Base-by-base conservation (phyloP, 2,329 filamentous ascomycete species). In the Biscogniauxia mediterranea region DNA sequence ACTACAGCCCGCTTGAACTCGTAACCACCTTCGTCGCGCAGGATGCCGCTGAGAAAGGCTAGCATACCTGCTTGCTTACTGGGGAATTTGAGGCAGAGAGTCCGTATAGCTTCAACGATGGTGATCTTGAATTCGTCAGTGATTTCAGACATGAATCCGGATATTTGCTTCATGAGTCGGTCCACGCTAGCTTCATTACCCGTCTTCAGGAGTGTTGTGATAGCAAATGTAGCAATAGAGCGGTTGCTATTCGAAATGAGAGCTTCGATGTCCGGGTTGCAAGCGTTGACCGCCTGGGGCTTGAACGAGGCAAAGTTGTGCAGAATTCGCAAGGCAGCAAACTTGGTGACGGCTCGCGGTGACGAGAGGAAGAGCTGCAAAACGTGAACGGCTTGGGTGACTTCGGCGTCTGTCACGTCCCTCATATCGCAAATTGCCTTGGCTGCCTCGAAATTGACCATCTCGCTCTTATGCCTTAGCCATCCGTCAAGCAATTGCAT, bases 111-210 rank as follows among this genome's bases (percentile, higher is more conserved):
- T 77, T 99, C 95, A 52, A 99, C 94, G 71, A 99, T 97, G n/a
- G 95, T 99, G 69, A 99, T 97, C 83, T 98, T 99, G 84, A 99
- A 99, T 77, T 99, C 95, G 74, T 99, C 95, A 6, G 94, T 97
- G 68, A 98, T 98, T 78, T 98, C 95, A 4, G 93, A 92, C 95
- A 99, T 98, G 81, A 99, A 97, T 49, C 91, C 90, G 23, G 92
- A 93, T 65, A 99, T 98, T 77, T 98, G 93, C 84, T 97, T 97
- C 93, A 99, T 97, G 68, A 99, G 80, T 58, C 95, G 89, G 75
- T 99, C 95, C 52, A 99, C 95, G 68, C 93, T 97, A 49, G 92
- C 92, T 79, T 99, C 95, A 74, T 98, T 99, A 63, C 95, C 95
- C 11, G 95, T 99, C 85, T 98, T 98, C 66, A 99, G 89, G 26